A percentile compares a stretch with the other conserved stretches of the same genome.
These are phyloP conservation scores for Gossypium australe DNA, from an alignment of 345 rosid genomes.

Conservation along the genomic window DNA sequence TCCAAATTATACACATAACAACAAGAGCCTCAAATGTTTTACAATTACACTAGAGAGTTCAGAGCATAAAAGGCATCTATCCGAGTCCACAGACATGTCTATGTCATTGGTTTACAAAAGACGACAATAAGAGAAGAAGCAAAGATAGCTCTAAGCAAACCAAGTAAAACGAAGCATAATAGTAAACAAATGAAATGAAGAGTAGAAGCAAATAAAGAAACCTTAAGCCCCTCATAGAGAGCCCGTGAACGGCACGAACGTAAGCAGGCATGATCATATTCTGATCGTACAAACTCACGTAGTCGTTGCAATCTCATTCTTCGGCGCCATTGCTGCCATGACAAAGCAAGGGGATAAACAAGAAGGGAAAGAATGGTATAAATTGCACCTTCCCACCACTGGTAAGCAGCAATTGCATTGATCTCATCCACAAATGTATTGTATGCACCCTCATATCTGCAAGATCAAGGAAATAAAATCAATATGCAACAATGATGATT, in stretches of 20 bases:
- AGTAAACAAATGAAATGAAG: neutral
- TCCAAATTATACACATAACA: neutral
- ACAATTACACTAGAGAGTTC: neutral
- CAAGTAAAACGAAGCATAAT: neutral
- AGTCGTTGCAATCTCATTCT: constrained; percentile 75
- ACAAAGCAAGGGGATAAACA: constrained; percentile 90
- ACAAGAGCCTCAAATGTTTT: neutral
- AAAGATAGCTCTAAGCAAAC: neutral
- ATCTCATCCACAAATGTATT: constrained; percentile 94
- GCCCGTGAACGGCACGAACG: constrained; percentile 99
- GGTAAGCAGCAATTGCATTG: constrained; percentile 90
- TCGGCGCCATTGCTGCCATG: constrained; percentile 98
- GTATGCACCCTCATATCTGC: constrained; percentile 93
- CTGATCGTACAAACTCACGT: constrained; percentile 97
- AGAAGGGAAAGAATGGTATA: constrained; percentile 74
- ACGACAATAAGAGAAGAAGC: neutral
- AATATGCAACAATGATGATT: neutral
- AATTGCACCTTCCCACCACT: constrained; percentile 99
- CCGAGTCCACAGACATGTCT: neutral
- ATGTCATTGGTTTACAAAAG: neutral
- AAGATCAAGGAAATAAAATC: constrained; percentile 23
- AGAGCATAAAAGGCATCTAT: neutral
- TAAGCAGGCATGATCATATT: constrained; percentile 95
- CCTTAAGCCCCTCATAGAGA: constrained; percentile 99
- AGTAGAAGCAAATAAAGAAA: constrained; percentile 28